Evolutionary conservation across 2,329 filamentous ascomycete species (phyloP).

Genomic region (Pseudocercospora crystallina): DNA sequence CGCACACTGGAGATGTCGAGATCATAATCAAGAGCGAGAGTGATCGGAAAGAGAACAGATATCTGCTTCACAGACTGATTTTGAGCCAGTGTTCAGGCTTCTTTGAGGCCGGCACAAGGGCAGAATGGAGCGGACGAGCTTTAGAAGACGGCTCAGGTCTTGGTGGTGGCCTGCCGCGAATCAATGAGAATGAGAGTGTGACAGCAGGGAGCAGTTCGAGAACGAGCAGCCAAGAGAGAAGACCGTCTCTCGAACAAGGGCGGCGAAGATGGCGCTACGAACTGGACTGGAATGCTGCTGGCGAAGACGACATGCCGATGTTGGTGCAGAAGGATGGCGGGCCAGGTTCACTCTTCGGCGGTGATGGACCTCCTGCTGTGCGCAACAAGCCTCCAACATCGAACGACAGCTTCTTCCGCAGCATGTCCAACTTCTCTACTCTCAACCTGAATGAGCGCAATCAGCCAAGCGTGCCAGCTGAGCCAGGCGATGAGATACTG

Average conservation of each 20-base stretch:
- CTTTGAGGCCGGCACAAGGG: slow-evolving; percentile 68
- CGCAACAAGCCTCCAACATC: slow-evolving; percentile 65
- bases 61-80: slow-evolving; percentile 83
- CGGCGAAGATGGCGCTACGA: slow-evolving; percentile 81
- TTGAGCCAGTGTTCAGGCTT: slow-evolving; percentile 88
- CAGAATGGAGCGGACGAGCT: slow-evolving; percentile 31
- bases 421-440: slow-evolving; percentile 74
- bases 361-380: slow-evolving; percentile 46
- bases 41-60: slow-evolving; percentile 73
- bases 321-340: slow-evolving; percentile 72
- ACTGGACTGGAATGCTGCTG: slow-evolving; percentile 70
- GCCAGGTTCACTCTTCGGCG: slow-evolving; percentile 31
- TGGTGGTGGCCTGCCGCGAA: slow-evolving; percentile 23
- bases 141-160: slow-evolving; percentile 12
- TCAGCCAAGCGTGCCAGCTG: slow-evolving; percentile 45
- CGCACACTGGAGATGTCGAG: slow-evolving; percentile 88
- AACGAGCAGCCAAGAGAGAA: slow-evolving; percentile 40
- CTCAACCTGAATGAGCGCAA: slow-evolving; percentile 49
- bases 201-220: slow-evolving; percentile 35
- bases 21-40: slow-evolving; percentile 66
- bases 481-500: slow-evolving; percentile 69
- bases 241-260: slow-evolving; percentile 35
- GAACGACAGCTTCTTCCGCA: slow-evolving; percentile 76
- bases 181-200: slow-evolving; percentile 30
- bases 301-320: slow-evolving; percentile 73